These are phyloP conservation scores for Haberlea rhodopensis DNA, from an alignment of 257 asterid genomes.

Conservation along the genomic window DNA sequence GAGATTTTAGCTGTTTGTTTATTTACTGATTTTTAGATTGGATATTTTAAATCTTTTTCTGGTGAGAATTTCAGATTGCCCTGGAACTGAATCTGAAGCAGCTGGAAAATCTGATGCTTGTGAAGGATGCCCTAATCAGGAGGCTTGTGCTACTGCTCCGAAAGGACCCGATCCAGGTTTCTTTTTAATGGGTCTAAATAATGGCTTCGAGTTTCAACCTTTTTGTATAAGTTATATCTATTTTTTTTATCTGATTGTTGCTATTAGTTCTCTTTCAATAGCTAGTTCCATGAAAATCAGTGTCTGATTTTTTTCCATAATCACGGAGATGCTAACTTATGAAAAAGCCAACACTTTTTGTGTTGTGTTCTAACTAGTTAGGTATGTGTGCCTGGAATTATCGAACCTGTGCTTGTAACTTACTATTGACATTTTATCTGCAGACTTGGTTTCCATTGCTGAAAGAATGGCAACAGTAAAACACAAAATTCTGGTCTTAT, in stretches of 20 bases:
- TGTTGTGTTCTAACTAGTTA: not conserved
- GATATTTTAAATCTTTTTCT: no score
- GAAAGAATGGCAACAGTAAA: constrained; percentile 94
- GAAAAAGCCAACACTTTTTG: not conserved
- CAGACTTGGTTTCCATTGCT: constrained; percentile 68
- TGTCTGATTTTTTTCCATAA: not conserved
- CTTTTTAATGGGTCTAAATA: not conserved
- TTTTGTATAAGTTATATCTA: not conserved
- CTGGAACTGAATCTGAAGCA: constrained; percentile 76
- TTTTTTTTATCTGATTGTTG: not conserved
- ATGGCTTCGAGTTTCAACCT: not conserved
- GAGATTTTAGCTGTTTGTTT: not conserved
- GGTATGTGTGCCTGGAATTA: not conserved
- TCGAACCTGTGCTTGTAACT: not conserved
- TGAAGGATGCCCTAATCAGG: constrained; percentile 87
- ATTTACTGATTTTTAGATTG: not conserved
- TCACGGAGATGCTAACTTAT: not conserved
- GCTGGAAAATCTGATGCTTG: constrained; percentile 87
- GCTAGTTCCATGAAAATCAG: not conserved
- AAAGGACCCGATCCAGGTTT: constrained; percentile 94
- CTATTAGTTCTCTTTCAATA: no score
- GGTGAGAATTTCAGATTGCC: constrained; percentile 62
- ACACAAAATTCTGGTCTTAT: constrained; percentile 83
- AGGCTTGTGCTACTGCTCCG: constrained; percentile 90
- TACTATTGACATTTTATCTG: constrained; percentile 12